These are phyloP conservation scores for Tolypocladium inflatum DNA, from an alignment of 2,329 filamentous ascomycete species.

Conservation along the genomic window DNA sequence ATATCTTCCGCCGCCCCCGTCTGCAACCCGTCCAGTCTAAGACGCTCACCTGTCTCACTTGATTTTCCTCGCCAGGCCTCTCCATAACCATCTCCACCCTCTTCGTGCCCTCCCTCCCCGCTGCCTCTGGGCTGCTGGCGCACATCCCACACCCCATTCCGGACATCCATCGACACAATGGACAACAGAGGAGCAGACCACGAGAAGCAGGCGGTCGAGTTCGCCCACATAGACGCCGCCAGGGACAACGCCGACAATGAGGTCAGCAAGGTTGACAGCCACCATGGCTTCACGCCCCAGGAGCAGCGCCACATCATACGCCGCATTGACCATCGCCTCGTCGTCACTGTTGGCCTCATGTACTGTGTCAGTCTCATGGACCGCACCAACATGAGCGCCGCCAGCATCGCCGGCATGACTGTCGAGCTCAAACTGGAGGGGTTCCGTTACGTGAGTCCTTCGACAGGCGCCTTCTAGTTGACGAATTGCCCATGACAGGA, in stretches of 20 bases:
- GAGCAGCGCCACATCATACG: slow-evolving; percentile 61
- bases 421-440: slow-evolving; percentile 35
- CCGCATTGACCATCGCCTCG: slow-evolving; percentile 57
- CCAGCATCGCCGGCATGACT: slow-evolving; percentile 58
- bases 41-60: background rate
- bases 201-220: slow-evolving; percentile 15
- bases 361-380: slow-evolving; percentile 75
- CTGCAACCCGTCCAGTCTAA: background rate
- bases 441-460: slow-evolving; percentile 32
- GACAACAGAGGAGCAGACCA: slow-evolving; percentile 9
- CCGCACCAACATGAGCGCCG: slow-evolving; percentile 64
- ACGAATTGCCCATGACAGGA: background rate
- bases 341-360: slow-evolving; percentile 52
- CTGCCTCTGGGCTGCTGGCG: background rate
- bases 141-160: background rate
- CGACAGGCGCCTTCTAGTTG: background rate
- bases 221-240: slow-evolving; percentile 13
- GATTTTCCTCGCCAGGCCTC: background rate
- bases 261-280: slow-evolving; percentile 23
- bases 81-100: background rate
- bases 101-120: background rate
- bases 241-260: slow-evolving; percentile 14
- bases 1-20: background rate
- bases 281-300: slow-evolving; percentile 41
- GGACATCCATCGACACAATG: slow-evolving; percentile 7